Conservation (phyloP, 495 filamentous ascomycete species). For the Penicillium silybi region DNA sequence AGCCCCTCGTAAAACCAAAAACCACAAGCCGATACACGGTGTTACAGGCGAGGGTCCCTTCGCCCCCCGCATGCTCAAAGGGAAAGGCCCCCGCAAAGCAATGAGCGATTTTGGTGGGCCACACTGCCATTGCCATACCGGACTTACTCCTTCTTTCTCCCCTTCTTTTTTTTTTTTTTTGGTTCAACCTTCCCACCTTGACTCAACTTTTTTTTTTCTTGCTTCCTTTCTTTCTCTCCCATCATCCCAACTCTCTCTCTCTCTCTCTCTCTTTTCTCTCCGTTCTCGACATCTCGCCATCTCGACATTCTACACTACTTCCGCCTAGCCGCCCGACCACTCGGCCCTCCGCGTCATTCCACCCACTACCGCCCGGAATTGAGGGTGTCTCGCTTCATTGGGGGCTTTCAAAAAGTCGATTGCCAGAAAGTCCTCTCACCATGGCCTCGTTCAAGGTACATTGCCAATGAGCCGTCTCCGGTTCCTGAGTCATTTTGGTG, state of each 20-base stretch:
- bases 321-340: slow-evolving; percentile 9
- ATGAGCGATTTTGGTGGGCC: slow-evolving; percentile 32
- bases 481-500: background rate
- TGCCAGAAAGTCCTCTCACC: slow-evolving; percentile 29
- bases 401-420: slow-evolving; percentile 34
- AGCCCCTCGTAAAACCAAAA: background rate
- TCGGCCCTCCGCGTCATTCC: slow-evolving; percentile 16
- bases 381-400: slow-evolving; percentile 16
- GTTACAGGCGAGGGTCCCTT: slow-evolving; percentile 24
- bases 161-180: slow-evolving; percentile 19
- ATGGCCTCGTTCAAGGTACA: slow-evolving; percentile 50
- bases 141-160: slow-evolving; percentile 17
- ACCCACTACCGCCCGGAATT: slow-evolving; percentile 26
- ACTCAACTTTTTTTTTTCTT: slow-evolving; percentile 8
- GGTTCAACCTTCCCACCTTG: slow-evolving; percentile 3
- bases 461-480: background rate
- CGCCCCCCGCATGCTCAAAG: slow-evolving; percentile 34
- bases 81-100: slow-evolving; percentile 30
- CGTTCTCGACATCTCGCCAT: background rate
- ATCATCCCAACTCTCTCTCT: slow-evolving; percentile 4
- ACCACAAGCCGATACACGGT: slow-evolving; percentile 1
- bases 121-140: slow-evolving; percentile 22
- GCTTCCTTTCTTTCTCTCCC: slow-evolving; percentile 10
- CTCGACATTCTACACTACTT: slow-evolving; percentile 3
- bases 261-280: background rate